Conservation (phyloP, 441 rosid genomes). For the Gossypium schwendimanii region DNA sequence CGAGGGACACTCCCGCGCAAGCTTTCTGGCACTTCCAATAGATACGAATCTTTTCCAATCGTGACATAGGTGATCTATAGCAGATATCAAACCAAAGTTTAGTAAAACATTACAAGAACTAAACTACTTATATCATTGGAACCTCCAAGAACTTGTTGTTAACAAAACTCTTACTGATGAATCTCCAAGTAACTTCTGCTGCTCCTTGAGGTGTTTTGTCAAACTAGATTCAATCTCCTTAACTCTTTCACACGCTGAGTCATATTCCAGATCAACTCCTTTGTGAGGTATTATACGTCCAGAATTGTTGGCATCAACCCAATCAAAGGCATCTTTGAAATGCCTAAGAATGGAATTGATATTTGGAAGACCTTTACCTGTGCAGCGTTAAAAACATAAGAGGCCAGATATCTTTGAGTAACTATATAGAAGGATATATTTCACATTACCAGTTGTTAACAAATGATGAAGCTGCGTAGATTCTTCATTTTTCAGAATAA, state of each 20-base stretch:
- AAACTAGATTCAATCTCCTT: constrained; percentile 58
- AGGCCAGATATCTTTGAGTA: constrained; percentile 12
- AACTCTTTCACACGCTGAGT: constrained; percentile 53
- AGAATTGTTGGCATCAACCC: constrained; percentile 83
- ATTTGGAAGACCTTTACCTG: constrained; percentile 73
- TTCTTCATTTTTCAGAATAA: constrained; percentile 53
- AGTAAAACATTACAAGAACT: constrained; percentile 2
- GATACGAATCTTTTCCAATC: constrained; percentile 81
- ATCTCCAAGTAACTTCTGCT: constrained; percentile 72
- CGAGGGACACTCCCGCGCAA: constrained; percentile 65
- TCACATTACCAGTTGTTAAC: constrained; percentile 63
- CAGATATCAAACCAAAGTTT: constrained; percentile 21
- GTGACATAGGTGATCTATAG: constrained; percentile 77
- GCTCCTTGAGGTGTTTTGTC: constrained; percentile 76
- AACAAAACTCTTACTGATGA: constrained; percentile 49
- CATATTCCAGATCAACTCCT: constrained; percentile 80
- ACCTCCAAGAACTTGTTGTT: constrained; percentile 13
- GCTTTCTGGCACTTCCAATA: constrained; percentile 84
- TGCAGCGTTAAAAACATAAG: constrained; percentile 21
- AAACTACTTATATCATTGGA: constrained; percentile 8
- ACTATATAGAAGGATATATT: constrained; percentile 12
- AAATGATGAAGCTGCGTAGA: constrained; percentile 62
- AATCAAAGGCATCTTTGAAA: constrained; percentile 90
- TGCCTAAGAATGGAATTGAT: constrained; percentile 51
- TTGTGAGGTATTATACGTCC: constrained; percentile 88